Evolutionary conservation across 352 stramenopile species (phyloP).

Genomic region (Lagenidium giganteum): DNA sequence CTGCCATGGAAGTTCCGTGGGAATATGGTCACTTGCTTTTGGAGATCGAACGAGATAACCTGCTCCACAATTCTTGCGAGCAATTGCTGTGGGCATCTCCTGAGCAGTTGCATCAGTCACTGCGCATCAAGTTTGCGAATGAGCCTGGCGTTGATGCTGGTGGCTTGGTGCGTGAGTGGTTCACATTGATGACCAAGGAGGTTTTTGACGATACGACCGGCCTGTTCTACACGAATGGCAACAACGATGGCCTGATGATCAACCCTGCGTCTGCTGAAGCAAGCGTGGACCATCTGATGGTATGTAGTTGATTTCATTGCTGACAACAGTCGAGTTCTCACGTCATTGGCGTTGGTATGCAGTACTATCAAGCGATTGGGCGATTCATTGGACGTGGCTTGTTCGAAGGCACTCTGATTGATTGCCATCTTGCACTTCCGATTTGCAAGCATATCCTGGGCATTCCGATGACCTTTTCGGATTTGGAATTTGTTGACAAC

Average conservation of each 20-base stretch:
- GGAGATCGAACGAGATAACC: conserved; percentile 83
- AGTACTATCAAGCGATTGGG: conserved; percentile 87
- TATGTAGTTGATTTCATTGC: conserved; percentile 16
- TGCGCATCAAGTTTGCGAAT: conserved; percentile 89
- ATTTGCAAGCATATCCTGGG: conserved; percentile 89
- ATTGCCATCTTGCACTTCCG: conserved; percentile 77
- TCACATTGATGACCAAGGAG: conserved; percentile 86
- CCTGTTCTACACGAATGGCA: conserved; percentile 72
- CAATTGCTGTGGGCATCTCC: conserved; percentile 80
- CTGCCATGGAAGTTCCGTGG: conserved; percentile 81
- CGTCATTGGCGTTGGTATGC: conserved; percentile 7
- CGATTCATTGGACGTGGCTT: conserved; percentile 84
- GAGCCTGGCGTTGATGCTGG: conserved; percentile 89
- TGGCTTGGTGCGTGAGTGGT: conserved; percentile 89
- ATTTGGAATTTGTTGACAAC: conserved; percentile 88
- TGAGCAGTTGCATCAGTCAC: conserved; percentile 81
- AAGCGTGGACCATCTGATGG: conserved; percentile 83
- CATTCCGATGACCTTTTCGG: conserved; percentile 86
- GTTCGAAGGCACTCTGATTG: conserved; percentile 85
- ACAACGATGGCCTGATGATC: conserved; percentile 78
- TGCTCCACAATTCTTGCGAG: conserved; percentile 88
- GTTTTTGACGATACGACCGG: conserved; percentile 84
- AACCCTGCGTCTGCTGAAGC: conserved; percentile 79
- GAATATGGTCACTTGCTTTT: conserved; percentile 83
- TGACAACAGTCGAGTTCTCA: too few species aligned